Conservation (phyloP, 345 rosid genomes). For the Balakata baccata region DNA sequence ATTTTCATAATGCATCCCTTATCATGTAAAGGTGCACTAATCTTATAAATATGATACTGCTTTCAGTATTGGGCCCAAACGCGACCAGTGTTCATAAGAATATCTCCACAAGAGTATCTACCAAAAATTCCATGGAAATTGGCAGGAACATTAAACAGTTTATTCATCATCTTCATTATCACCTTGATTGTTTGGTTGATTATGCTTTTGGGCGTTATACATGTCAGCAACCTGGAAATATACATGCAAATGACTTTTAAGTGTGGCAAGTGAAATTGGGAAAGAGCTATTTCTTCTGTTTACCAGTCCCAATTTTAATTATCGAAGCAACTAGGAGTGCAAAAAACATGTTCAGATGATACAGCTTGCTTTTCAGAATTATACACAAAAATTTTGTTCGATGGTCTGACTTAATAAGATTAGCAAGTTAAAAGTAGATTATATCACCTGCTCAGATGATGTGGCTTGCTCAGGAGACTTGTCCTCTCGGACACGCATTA, state of each 20-base stretch:
- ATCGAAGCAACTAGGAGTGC: not conserved
- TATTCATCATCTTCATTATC: slow-evolving; percentile 65
- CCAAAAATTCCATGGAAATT: slow-evolving; percentile 2
- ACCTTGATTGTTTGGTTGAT: slow-evolving; percentile 58
- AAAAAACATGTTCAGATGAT: not conserved
- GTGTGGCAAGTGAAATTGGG: not conserved
- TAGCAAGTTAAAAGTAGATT: slow-evolving; percentile 2
- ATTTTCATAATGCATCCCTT: not conserved
- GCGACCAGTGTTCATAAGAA: not conserved
- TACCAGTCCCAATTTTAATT: not conserved
- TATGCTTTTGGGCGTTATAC: slow-evolving; percentile 72
- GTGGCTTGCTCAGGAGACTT: slow-evolving; percentile 80
- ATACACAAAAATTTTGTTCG: not conserved
- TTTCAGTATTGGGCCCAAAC: not conserved
- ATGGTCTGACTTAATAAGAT: not conserved
- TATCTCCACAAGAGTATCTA: not conserved
- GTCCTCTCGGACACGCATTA: slow-evolving; percentile 76
- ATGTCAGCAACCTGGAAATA: slow-evolving; percentile 76
- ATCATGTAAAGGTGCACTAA: not conserved
- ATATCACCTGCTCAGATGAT: slow-evolving; percentile 75
- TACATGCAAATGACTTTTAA: not conserved
- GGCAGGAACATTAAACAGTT: not conserved
- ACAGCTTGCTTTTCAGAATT: not conserved
- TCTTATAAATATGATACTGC: not conserved
- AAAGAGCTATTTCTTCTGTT: too few relatives aligned